phyloP scores from a whole-genome alignment of 306 rosid genomes.

The peach (Prunus persica) region Prunus_persica_NCBIv2 NC_034010.1:1173001-1173500 shows the following conservation, averaged over 20 bases:
- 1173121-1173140: conserved; percentile 94
- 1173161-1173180: conserved; percentile 74
- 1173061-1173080: neutral
- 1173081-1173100: conserved; percentile 42
- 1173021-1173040: neutral
- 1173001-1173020: too few species aligned
- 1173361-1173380: neutral
- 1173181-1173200: conserved; percentile 98
- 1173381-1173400: conserved; percentile 84
- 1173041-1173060: neutral
- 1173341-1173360: neutral
- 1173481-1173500: neutral
- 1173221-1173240: conserved; percentile 89
- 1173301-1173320: neutral
- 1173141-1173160: conserved; percentile 85
- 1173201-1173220: conserved; percentile 88
- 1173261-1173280: conserved; percentile 33
- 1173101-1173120: conserved; percentile 66
- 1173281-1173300: neutral
- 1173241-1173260: conserved; percentile 92
- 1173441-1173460: conserved; percentile 72
- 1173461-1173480: neutral
- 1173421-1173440: conserved; percentile 47
- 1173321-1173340: neutral
- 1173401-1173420: conserved; percentile 83